Conservation (phyloP, 441 rosid genomes). For the Flueggea neowawraea region DNA sequence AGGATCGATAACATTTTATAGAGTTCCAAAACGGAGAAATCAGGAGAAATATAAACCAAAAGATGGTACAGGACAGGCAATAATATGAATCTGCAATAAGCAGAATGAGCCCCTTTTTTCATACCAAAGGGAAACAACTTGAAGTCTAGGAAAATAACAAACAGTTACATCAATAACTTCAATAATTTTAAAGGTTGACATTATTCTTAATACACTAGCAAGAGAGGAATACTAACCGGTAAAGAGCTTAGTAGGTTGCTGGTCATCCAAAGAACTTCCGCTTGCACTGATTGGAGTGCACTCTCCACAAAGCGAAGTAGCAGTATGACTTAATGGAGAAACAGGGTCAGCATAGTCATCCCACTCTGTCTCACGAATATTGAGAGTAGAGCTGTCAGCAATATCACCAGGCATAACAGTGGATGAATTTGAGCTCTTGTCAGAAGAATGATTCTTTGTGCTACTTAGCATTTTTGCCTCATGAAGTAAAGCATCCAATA, state of each 20-base stretch:
- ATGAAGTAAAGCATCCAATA: slow-evolving; percentile 86
- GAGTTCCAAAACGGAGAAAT: too few species aligned
- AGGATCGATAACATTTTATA: too few species aligned
- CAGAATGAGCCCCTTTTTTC: too few species aligned
- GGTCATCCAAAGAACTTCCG: slow-evolving; percentile 70
- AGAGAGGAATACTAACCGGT: slow-evolving; percentile 39
- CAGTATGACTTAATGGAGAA: slow-evolving; percentile 60
- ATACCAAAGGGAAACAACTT: too few species aligned
- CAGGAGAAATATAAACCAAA: too few species aligned
- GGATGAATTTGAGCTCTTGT: slow-evolving; percentile 68
- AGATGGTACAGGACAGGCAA: too few species aligned
- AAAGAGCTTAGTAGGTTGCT: slow-evolving; percentile 30
- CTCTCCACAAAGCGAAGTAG: slow-evolving; percentile 57
- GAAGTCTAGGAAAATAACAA: too few species aligned
- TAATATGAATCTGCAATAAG: too few species aligned
- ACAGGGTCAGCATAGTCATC: slow-evolving; percentile 56
- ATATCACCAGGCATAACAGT: slow-evolving; percentile 48
- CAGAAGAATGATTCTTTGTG: slow-evolving; percentile 64
- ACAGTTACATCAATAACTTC: too few species aligned
- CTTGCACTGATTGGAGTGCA: slow-evolving; percentile 55
- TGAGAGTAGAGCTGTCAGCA: slow-evolving; percentile 48
- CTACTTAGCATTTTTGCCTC: slow-evolving; percentile 69
- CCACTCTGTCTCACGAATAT: slow-evolving; percentile 52
- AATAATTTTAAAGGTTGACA: neutral
- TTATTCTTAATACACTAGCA: slow-evolving; percentile 7